Conservation (phyloP, 768 basidiomycete species). For the Naganishia friedmannii region DNA sequence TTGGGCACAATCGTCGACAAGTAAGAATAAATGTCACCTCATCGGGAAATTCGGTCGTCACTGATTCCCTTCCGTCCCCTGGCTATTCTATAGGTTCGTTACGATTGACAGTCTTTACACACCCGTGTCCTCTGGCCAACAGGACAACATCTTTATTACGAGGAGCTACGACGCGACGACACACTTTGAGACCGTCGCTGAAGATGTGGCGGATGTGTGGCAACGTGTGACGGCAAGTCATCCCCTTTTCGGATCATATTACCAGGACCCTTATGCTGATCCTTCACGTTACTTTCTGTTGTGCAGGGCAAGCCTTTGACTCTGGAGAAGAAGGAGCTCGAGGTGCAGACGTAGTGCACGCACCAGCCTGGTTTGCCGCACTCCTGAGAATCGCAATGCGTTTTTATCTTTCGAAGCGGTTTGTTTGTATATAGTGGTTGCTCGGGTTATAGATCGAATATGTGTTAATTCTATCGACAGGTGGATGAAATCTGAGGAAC, state of each 20-base stretch:
- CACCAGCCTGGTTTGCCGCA: too few species aligned
- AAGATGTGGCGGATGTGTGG: constrained; percentile 96
- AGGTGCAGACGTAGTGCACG: constrained; percentile 40
- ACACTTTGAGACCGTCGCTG: constrained; percentile 97
- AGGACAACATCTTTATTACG: constrained; percentile 94
- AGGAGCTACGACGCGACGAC: constrained; percentile 97
- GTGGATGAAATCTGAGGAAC: too few species aligned
- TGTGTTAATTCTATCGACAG: background rate
- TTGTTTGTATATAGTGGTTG: background rate
- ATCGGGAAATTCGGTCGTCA: too few species aligned
- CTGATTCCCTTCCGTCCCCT: too few species aligned
- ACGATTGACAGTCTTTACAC: constrained; percentile 82
- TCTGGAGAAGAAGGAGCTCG: constrained; percentile 49
- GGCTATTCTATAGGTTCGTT: constrained; percentile 66
- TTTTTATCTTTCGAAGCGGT: background rate
- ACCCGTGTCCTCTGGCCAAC: constrained; percentile 73
- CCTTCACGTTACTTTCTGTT: background rate
- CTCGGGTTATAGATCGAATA: background rate
- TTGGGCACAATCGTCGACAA: constrained; percentile 92
- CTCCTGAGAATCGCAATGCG: background rate
- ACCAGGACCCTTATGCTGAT: background rate
- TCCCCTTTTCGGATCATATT: background rate
- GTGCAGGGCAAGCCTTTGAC: constrained; percentile 47
- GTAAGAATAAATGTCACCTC: constrained; percentile 55
- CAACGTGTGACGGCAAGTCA: constrained; percentile 61